Evolutionary conservation across 495 filamentous ascomycete genomes (phyloP), one percentile per base, ranked within the genome.

Genomic region (Elaphomyces granulatus): DNA sequence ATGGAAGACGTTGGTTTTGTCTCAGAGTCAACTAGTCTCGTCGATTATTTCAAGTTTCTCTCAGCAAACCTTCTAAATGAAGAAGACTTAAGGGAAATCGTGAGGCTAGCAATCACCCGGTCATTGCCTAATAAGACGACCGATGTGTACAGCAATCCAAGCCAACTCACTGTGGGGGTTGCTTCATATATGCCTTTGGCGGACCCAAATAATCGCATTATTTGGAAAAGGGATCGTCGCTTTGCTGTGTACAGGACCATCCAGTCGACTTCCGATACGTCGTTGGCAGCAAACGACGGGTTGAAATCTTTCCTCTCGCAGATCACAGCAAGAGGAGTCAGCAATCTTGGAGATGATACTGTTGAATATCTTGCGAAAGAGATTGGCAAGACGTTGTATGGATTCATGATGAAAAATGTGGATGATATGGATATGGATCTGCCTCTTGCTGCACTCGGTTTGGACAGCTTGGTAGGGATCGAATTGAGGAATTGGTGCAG

Each of bases 401-500:
- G 47, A 4, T 59, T 56, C 49, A 46, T 56, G 32, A 41, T 61
- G 30, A 39, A 44, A 28, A 42, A 53, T 9, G 48, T 53, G 30
- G 55, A 55, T 16, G 50, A 62, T 3, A 39, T 56, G 12, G 53
- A 61, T 30, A 36, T 45, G 0, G 18, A 28, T 1, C n/a, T 55
- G 18, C 15, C 56, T 0, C 43, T 70, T 19, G 56, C 53, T 3
- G 37, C 34, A 9, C 68, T 62, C 36, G 66, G 66, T 15, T 23
- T 70, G 12, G 66, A 72, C 42, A 62, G 54, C 44, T 62, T 71
- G 67, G 55, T 67, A 34, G 61, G 53, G 15, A 57, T 59, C 1
- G 68, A 71, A 50, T 40, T 71, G 35, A 41, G 66, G 15, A 66
- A 50, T 12, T 70, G 66, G 68, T 40, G 65, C 16, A 66, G 64